Evolutionary conservation across 805 yeast genomes (phyloP).

Genomic region (Blastobotrys chiropterorum): DNA sequence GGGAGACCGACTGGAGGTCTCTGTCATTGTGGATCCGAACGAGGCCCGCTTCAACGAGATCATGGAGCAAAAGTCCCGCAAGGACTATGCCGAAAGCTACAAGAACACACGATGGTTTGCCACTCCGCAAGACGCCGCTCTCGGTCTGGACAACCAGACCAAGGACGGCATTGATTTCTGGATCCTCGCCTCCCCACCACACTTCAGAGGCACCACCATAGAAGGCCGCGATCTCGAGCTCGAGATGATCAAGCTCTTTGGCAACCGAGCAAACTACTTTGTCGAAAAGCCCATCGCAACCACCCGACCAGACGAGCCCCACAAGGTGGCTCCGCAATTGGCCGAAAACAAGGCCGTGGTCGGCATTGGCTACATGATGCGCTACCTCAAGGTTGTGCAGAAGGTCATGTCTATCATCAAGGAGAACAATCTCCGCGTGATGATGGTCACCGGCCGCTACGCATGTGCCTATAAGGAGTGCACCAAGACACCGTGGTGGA

Average conservation of each 20-base stretch:
- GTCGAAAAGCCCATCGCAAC: slow-evolving; percentile 20
- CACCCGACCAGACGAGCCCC: slow-evolving; percentile 16
- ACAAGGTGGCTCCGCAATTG: slow-evolving; percentile 13
- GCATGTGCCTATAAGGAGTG: slow-evolving; percentile 13
- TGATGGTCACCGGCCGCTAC: slow-evolving; percentile 14
- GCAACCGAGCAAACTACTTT: slow-evolving; percentile 12
- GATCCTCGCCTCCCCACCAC: slow-evolving; percentile 18
- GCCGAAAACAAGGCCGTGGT: slow-evolving; percentile 6
- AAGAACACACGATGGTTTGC: slow-evolving; percentile 8
- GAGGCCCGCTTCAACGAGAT: slow-evolving; percentile 9
- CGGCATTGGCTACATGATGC: slow-evolving; percentile 21
- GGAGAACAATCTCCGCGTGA: slow-evolving; percentile 16
- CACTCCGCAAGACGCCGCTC: slow-evolving; percentile 7
- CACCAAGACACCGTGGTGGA: slow-evolving; percentile 18
- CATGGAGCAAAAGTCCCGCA: slow-evolving; percentile 9
- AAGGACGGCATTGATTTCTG: slow-evolving; percentile 8
- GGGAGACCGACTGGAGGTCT: slow-evolving; percentile 15
- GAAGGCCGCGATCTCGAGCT: slow-evolving; percentile 16
- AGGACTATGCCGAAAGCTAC: slow-evolving; percentile 7
- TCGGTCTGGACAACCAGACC: background rate
- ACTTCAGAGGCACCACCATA: slow-evolving; percentile 16
- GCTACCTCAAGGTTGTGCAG: slow-evolving; percentile 19
- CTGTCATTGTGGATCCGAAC: slow-evolving; percentile 17
- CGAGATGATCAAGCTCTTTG: slow-evolving; percentile 9
- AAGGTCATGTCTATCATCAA: slow-evolving; percentile 15